Evolutionary conservation across 192 early-diverging fungal species (phyloP).

Genomic region (Rhizoclosmatium globosum): DNA sequence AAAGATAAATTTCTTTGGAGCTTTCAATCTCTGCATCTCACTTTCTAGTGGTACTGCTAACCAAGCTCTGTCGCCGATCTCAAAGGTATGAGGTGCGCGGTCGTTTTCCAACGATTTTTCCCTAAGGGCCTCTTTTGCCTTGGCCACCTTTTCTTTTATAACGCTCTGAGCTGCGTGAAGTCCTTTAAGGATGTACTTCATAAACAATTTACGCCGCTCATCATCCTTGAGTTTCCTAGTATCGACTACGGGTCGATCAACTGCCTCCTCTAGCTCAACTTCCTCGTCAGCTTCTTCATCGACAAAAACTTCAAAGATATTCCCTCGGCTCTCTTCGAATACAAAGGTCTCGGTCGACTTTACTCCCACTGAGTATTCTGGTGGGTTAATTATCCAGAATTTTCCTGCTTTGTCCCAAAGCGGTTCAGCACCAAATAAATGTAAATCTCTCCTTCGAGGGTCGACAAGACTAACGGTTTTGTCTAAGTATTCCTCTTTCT

Average conservation of each 20-base stretch:
- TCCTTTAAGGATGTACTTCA: neutral
- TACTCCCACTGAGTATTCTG: neutral
- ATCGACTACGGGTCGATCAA: neutral
- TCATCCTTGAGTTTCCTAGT: neutral
- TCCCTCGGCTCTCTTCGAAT: too few relatives aligned
- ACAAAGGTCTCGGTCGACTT: neutral
- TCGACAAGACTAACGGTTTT: neutral
- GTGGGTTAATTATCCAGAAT: neutral
- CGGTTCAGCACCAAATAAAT: neutral
- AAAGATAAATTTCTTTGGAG: slow-evolving; percentile 1
- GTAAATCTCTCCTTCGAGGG: neutral
- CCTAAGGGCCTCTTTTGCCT: neutral
- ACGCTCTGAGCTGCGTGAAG: neutral
- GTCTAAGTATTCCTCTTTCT: neutral
- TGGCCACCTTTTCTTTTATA: neutral
- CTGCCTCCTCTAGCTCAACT: too few relatives aligned
- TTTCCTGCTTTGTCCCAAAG: neutral
- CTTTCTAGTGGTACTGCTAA: neutral
- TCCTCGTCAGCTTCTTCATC: neutral
- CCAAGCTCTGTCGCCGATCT: neutral
- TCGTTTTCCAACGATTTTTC: neutral
- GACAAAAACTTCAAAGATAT: too few relatives aligned
- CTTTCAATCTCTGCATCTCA: neutral
- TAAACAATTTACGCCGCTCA: neutral
- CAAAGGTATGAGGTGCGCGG: neutral